These are phyloP conservation scores for Protomyces inundatus DNA, from an alignment of 1,139 yeast species.

Conservation along the genomic window DNA sequence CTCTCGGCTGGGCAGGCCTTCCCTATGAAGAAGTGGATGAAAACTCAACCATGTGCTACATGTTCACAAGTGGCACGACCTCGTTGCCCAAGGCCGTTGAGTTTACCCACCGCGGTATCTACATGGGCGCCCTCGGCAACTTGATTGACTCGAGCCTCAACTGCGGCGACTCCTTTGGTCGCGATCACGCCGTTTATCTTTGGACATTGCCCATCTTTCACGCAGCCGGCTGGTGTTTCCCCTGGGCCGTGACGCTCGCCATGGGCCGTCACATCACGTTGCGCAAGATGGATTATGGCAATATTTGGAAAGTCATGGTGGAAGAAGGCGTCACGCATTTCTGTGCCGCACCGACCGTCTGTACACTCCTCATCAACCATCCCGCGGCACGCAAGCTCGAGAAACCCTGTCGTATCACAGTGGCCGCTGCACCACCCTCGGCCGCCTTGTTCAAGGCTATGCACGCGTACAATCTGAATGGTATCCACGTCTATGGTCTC, in stretches of 20 bases:
- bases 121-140: constrained; percentile 39
- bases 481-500: constrained; percentile 67
- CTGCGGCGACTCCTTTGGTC: constrained; percentile 36
- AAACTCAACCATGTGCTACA: constrained; percentile 34
- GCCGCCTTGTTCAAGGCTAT: constrained; percentile 40
- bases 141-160: constrained; percentile 40
- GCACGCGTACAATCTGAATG: constrained; percentile 38
- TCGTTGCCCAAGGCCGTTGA: constrained; percentile 75
- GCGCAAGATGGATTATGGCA: constrained; percentile 40
- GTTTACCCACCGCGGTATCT: constrained; percentile 49
- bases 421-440: constrained; percentile 43
- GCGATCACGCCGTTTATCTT: constrained; percentile 38
- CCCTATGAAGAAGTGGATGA: constrained; percentile 37
- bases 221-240: constrained; percentile 43
- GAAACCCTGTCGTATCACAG: constrained; percentile 39
- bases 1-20: constrained; percentile 34
- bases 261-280: constrained; percentile 41
- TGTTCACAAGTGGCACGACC: constrained; percentile 71
- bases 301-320: constrained; percentile 39
- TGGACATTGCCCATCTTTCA: constrained; percentile 44
- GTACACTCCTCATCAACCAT: constrained; percentile 39
- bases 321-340: constrained; percentile 39
- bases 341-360: constrained; percentile 44
- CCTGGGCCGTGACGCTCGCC: constrained; percentile 42
- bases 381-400: constrained; percentile 37